Percentiles rank a stretch among this genome's conserved stretches.
These are phyloP conservation scores for Hymenoscyphus albidus DNA, from an alignment of 2,329 filamentous ascomycete species.

Conservation along the genomic window DNA sequence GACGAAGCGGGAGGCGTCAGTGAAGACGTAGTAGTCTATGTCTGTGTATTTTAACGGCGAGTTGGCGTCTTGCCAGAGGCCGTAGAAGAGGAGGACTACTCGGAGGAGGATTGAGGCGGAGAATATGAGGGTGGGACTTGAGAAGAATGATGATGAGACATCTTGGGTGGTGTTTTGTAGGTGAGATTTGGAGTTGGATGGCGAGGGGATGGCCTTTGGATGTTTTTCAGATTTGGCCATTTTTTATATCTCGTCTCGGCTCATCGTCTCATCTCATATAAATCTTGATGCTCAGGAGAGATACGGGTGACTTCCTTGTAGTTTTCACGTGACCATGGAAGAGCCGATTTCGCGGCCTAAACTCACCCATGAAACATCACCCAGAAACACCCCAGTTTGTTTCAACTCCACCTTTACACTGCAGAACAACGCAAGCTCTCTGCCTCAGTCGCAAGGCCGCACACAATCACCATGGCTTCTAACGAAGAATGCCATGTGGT, in stretches of 20 bases:
- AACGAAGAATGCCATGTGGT: not conserved
- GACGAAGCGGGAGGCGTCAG: constrained; percentile 80
- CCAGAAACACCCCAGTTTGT: not conserved
- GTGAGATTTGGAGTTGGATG: not conserved
- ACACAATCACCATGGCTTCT: not conserved
- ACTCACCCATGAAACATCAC: not conserved
- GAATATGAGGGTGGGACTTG: constrained; percentile 48
- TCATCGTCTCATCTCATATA: not conserved
- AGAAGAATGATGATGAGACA: constrained; percentile 24
- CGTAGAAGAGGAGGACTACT: constrained; percentile 73
- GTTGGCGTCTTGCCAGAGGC: constrained; percentile 86
- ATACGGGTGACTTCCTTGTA: not conserved
- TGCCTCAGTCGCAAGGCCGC: not conserved
- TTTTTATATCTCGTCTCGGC: not conserved
- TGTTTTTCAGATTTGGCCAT: not conserved
- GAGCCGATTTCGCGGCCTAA: not conserved
- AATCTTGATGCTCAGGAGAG: not conserved
- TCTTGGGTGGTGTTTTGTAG: not conserved
- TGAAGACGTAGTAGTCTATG: constrained; percentile 98
- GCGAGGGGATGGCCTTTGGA: not conserved
- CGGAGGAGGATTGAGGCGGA: constrained; percentile 61
- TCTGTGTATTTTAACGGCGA: constrained; percentile 97
- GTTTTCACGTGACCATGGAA: no score
- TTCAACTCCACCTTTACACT: not conserved
- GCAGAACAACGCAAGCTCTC: not conserved